Evolutionary conservation across 306 rosid genomes (phyloP).

Genomic region (Cucurbita maxima): DNA sequence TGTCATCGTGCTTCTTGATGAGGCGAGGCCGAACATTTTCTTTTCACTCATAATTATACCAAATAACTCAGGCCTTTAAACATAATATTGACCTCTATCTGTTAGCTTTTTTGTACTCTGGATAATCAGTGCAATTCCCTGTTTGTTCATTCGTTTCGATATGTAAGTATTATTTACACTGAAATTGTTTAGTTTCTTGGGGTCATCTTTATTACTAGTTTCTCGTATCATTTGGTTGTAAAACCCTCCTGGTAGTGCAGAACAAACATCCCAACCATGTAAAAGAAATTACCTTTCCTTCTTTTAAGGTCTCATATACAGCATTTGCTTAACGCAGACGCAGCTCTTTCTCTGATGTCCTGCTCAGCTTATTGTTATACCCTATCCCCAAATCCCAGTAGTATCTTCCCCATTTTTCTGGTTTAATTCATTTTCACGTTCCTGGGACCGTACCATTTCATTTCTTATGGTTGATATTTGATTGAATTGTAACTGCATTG

Average conservation of each 20-base stretch:
- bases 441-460: neutral
- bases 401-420: neutral
- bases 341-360: neutral
- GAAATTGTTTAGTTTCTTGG: neutral
- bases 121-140: neutral
- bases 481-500: neutral
- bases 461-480: neutral
- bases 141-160: neutral
- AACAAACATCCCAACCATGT: neutral
- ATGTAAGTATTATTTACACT: no score
- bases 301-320: neutral
- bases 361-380: neutral
- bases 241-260: neutral
- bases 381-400: neutral
- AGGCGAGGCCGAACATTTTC: neutral
- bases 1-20: neutral
- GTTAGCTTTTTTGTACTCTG: neutral
- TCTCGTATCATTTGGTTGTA: neutral
- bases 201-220: neutral
- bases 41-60: neutral
- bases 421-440: neutral
- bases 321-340: neutral
- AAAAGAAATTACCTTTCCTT: neutral
- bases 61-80: neutral
- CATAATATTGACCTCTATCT: neutral